These are phyloP conservation scores for Sophora flavescens DNA, from an alignment of 306 rosid genomes.

Conservation along the genomic window DNA sequence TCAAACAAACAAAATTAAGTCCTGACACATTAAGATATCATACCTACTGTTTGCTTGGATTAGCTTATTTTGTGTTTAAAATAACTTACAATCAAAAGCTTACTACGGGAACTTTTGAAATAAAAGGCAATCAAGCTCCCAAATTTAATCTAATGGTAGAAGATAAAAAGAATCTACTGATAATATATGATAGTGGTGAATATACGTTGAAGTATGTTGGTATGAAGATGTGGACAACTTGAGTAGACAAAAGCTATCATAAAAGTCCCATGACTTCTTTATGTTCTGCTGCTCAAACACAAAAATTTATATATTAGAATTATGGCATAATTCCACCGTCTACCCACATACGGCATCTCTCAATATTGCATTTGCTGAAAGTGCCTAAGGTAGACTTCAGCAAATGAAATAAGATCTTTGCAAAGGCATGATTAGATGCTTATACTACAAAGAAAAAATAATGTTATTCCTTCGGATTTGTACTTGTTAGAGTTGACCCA, in stretches of 20 bases:
- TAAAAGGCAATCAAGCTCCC: neutral
- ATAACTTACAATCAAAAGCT: neutral
- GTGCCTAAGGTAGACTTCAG: neutral
- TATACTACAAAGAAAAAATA: neutral
- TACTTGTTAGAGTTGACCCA: neutral
- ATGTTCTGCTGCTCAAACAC: neutral
- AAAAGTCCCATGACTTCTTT: neutral
- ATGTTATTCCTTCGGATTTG: neutral
- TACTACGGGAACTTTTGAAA: neutral
- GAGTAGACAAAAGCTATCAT: neutral
- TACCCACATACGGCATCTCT: neutral
- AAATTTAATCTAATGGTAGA: neutral
- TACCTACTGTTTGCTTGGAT: neutral
- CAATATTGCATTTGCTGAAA: neutral
- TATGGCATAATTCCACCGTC: neutral
- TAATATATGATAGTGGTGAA: neutral
- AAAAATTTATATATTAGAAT: neutral
- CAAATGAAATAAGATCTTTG: neutral
- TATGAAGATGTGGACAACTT: neutral
- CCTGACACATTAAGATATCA: neutral
- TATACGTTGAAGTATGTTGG: neutral
- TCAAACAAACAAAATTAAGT: neutral
- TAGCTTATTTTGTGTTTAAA: neutral
- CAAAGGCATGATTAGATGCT: neutral
- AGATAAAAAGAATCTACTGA: slow-evolving; percentile 13